A percentile compares a stretch with the other conserved stretches of the same genome.
Evolutionary conservation across 1,139 yeast genomes (phyloP).

Genomic region (Geotrichum candidum): DNA sequence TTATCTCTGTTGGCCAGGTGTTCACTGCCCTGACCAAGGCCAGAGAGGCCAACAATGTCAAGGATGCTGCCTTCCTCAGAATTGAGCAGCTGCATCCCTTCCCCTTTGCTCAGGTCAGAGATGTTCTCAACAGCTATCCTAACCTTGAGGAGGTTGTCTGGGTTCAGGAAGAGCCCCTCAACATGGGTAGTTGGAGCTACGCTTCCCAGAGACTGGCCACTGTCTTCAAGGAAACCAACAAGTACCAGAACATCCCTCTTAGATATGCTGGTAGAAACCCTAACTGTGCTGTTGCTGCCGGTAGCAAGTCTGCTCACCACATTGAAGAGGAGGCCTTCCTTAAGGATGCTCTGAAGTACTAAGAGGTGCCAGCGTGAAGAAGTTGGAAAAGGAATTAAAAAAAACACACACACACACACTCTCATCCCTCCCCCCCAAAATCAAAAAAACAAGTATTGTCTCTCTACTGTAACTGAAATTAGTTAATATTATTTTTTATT

Average conservation of each 20-base stretch:
- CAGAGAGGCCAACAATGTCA: constrained; percentile 70
- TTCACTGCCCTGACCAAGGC: constrained; percentile 86
- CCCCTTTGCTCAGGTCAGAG: constrained; percentile 95
- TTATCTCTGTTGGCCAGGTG: constrained; percentile 88
- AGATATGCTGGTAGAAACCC: constrained; percentile 98
- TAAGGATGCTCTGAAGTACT: constrained; percentile 56
- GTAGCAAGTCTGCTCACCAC: constrained; percentile 80
- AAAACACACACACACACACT: too few species aligned
- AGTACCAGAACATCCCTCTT: constrained; percentile 50
- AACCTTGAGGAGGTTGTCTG: constrained; percentile 83
- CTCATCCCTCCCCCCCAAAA: not conserved
- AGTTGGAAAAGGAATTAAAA: not conserved
- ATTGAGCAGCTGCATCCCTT: constrained; percentile 96
- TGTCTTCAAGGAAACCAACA: constrained; percentile 65
- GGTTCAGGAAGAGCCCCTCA: constrained; percentile 99
- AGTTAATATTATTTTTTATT: not conserved
- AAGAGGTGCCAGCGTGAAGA: not conserved
- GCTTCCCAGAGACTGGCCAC: constrained; percentile 79
- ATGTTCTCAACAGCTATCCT: constrained; percentile 73
- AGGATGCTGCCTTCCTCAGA: constrained; percentile 80
- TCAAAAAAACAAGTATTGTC: not conserved
- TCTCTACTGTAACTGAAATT: not conserved
- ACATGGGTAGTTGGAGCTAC: constrained; percentile 86
- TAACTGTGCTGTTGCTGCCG: constrained; percentile 97
- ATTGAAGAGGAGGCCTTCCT: constrained; percentile 88